A percentile compares a stretch with the other conserved stretches of the same genome.
phyloP scores from a whole-genome alignment of 768 basidiomycete species.

The Boletus tylopilopsis region DNA sequence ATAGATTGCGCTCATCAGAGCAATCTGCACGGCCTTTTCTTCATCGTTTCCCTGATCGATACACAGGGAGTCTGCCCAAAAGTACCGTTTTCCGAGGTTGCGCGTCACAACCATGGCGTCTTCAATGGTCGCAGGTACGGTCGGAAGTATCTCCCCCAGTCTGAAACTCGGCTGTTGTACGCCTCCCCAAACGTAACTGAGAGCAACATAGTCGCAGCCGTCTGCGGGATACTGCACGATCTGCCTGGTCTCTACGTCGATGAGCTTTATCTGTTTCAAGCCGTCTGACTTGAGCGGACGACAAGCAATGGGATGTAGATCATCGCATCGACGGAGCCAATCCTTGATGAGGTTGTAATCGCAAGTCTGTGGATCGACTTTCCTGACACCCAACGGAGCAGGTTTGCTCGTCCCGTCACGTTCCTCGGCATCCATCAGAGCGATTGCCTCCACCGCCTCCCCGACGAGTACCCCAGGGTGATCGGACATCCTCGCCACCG shows the following conservation, averaged over 20 bases:
- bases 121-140: slow-evolving; percentile 15
- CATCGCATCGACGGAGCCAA: slow-evolving; percentile 7
- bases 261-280: slow-evolving; percentile 4
- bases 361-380: neutral
- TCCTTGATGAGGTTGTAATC: slow-evolving; percentile 5
- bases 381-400: slow-evolving; percentile 5
- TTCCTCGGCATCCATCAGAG: too few species aligned
- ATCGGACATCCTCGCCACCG: too few species aligned
- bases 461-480: too few species aligned
- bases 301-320: slow-evolving; percentile 6
- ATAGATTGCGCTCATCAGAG: slow-evolving; percentile 16
- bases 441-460: too few species aligned
- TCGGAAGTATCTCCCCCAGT: slow-evolving; percentile 8
- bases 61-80: slow-evolving; percentile 18
- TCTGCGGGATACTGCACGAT: slow-evolving; percentile 3
- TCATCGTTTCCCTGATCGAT: slow-evolving; percentile 9
- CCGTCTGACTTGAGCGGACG: slow-evolving; percentile 3
- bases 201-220: slow-evolving; percentile 10
- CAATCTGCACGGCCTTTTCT: slow-evolving; percentile 11
- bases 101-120: slow-evolving; percentile 15
- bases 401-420: too few species aligned
- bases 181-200: slow-evolving; percentile 19
- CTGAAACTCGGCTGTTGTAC: slow-evolving; percentile 3
- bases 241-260: slow-evolving; percentile 6
- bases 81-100: slow-evolving; percentile 12